These are phyloP conservation scores for Lotmaria passim DNA, from an alignment of 208 protist species.

Conservation along the genomic window DNA sequence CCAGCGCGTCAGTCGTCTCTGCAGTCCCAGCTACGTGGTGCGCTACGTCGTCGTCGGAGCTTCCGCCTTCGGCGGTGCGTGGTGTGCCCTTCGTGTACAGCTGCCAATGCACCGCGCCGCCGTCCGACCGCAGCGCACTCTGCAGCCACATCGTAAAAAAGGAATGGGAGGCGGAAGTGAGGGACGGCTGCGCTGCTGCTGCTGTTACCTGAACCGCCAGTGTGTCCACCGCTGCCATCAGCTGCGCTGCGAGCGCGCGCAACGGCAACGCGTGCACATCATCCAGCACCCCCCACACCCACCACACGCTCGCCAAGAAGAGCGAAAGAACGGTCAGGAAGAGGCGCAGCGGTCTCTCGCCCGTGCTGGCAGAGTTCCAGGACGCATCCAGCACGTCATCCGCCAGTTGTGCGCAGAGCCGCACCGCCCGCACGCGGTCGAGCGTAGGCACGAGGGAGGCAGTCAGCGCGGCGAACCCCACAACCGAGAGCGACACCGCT, in stretches of 20 bases:
- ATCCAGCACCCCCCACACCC: slow-evolving; percentile 41
- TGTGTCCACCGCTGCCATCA: background rate
- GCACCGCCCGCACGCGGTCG: slow-evolving; percentile 40
- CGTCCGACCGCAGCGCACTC: background rate
- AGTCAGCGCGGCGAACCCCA: slow-evolving; percentile 49
- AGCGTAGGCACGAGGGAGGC: slow-evolving; percentile 44
- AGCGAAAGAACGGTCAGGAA: background rate
- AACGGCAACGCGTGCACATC: slow-evolving; percentile 7
- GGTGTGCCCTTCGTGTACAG: slow-evolving; percentile 9
- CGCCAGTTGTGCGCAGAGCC: slow-evolving; percentile 23
- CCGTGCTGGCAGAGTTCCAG: background rate
- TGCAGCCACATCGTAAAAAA: slow-evolving; percentile 29
- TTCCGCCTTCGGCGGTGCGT: background rate
- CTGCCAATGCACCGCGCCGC: slow-evolving; percentile 16
- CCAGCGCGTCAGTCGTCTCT: background rate
- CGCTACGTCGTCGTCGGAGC: background rate
- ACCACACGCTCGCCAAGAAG: slow-evolving; percentile 37
- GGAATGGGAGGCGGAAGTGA: background rate
- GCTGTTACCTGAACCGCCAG: background rate
- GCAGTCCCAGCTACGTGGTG: background rate
- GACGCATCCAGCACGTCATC: slow-evolving; percentile 2
- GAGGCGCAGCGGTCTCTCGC: background rate
- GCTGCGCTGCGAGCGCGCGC: slow-evolving; percentile 4
- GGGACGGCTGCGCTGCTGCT: background rate
- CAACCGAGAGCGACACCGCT: slow-evolving; percentile 39